These are phyloP conservation scores for Botrytis fragariae DNA, from an alignment of 2,329 filamentous ascomycete genomes.

Conservation along the genomic window DNA sequence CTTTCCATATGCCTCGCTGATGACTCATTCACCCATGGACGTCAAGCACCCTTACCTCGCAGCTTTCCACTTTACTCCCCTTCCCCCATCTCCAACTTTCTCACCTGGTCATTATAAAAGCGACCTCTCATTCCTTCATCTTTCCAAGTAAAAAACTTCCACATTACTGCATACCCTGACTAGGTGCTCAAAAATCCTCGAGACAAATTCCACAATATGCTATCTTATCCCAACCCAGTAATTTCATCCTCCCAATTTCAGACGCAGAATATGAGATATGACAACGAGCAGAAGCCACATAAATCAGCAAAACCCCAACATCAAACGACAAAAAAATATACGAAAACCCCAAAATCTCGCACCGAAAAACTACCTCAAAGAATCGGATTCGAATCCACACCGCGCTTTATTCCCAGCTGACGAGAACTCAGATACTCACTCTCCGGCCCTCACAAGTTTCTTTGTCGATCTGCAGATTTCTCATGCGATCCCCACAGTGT, in stretches of 20 bases:
- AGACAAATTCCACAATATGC: not conserved
- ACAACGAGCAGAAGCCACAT: not conserved
- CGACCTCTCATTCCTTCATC: not conserved
- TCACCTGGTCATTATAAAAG: not conserved
- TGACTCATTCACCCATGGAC: not conserved
- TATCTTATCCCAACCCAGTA: not conserved
- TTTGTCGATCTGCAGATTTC: too few relatives aligned
- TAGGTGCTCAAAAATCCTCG: not conserved
- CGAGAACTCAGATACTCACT: not conserved
- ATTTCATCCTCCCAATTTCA: not conserved
- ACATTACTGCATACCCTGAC: not conserved
- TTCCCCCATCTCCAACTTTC: not conserved
- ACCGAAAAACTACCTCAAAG: not conserved
- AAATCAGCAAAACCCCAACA: not conserved
- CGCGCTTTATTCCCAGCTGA: not conserved
- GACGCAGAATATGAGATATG: not conserved
- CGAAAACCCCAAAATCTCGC: fast-evolving
- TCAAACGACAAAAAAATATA: not conserved
- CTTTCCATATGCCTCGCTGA: not conserved
- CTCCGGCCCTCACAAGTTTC: not conserved
- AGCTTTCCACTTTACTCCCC: not conserved
- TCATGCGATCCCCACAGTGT: fast-evolving
- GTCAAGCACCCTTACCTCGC: fast-evolving
- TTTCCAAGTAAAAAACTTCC: fast-evolving
- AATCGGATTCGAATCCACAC: not conserved